A percentile compares a stretch with the other conserved stretches of the same genome.
Evolutionary conservation across 139 green algal species (phyloP).

Genomic region (Chlorella sp.): DNA sequence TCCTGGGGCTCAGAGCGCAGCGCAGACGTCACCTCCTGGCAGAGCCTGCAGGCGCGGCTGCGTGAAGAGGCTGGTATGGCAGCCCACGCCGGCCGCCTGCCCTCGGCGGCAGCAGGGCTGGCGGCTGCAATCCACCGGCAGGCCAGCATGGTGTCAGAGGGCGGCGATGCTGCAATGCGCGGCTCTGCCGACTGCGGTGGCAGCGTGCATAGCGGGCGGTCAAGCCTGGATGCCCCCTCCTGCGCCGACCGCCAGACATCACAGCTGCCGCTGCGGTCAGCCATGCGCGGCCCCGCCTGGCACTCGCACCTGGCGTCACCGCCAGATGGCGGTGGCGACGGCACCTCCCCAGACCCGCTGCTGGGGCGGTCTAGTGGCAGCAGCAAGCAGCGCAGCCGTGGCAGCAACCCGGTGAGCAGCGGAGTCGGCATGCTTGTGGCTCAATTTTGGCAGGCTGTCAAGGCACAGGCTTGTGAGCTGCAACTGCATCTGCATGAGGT

Average conservation of each 20-base stretch:
- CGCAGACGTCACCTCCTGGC: slow-evolving; percentile 20
- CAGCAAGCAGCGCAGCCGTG: slow-evolving; percentile 2
- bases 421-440: neutral
- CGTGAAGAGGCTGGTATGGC: neutral
- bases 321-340: neutral
- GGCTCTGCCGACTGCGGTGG: neutral
- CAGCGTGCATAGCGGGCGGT: neutral
- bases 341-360: slow-evolving; percentile 12
- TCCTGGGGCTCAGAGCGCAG: slow-evolving; percentile 35
- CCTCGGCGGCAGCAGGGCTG: neutral
- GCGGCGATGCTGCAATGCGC: neutral
- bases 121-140: neutral
- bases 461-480: too few relatives aligned
- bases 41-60: slow-evolving; percentile 17
- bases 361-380: neutral
- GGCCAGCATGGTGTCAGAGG: neutral
- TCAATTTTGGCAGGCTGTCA: too few relatives aligned
- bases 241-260: slow-evolving; percentile 32
- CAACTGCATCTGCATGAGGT: neutral
- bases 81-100: neutral
- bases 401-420: neutral
- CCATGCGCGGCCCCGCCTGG: neutral
- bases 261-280: slow-evolving; percentile 17
- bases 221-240: slow-evolving; percentile 24
- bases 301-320: slow-evolving; percentile 18